These are phyloP conservation scores for Penicillium rolfsii DNA, from an alignment of 2,329 filamentous ascomycete species.

Conservation along the genomic window DNA sequence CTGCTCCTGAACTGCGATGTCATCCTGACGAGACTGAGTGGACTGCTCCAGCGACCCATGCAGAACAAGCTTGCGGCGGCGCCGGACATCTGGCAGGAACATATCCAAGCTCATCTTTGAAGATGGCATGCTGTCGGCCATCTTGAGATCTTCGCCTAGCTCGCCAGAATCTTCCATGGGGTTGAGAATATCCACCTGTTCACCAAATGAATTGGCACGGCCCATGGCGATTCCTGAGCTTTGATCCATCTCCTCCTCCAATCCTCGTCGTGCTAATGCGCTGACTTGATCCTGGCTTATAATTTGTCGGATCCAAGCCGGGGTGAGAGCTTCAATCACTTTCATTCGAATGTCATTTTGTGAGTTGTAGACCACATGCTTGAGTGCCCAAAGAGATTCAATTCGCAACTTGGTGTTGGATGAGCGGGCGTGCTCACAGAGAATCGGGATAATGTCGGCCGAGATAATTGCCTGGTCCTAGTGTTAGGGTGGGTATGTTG, in stretches of 20 bases:
- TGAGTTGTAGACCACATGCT: constrained; percentile 79
- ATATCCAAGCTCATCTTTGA: constrained; percentile 45
- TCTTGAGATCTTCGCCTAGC: constrained; percentile 39
- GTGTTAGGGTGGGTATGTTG: constrained; percentile 16
- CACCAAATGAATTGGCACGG: constrained; percentile 62
- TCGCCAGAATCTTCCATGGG: constrained; percentile 46
- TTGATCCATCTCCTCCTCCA: constrained; percentile 39
- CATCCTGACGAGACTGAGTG: constrained; percentile 72
- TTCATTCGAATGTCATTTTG: constrained; percentile 73
- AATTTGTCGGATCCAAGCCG: constrained; percentile 78
- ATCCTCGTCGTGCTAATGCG: constrained; percentile 32
- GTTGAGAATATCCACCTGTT: constrained; percentile 64
- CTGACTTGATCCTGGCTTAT: constrained; percentile 63
- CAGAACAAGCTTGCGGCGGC: constrained; percentile 48
- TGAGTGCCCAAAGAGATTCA: constrained; percentile 90
- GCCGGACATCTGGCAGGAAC: constrained; percentile 46
- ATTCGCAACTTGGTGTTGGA: constrained; percentile 76
- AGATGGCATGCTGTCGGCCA: constrained; percentile 44
- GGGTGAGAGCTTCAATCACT: constrained; percentile 75
- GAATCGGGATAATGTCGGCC: constrained; percentile 71
- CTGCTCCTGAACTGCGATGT: constrained; percentile 86
- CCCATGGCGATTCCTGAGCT: constrained; percentile 53
- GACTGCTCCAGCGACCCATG: constrained; percentile 70
- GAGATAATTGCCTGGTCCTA: constrained; percentile 67
- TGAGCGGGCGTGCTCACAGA: constrained; percentile 85